phyloP scores from a whole-genome alignment of 805 yeast genomes.

The Saturnispora diversa region DNA sequence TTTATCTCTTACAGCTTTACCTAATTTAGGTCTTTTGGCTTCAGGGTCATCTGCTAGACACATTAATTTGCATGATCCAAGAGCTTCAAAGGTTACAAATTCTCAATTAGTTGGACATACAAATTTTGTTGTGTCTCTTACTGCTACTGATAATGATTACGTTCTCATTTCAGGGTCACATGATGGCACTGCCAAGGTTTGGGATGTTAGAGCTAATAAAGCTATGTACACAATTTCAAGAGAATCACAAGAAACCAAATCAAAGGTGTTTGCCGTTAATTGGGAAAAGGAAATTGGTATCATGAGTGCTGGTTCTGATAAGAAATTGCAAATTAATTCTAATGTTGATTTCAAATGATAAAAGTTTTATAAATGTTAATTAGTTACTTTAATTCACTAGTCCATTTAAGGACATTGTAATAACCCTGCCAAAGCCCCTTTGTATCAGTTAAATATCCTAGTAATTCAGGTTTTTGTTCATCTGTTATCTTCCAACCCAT shows the following conservation, averaged over 20 bases:
- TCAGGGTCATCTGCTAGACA: conserved; percentile 99
- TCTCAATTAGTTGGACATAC: conserved; percentile 80
- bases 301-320: conserved; percentile 90
- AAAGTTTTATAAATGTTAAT: no score
- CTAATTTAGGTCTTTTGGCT: conserved; percentile 62
- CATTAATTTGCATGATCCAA: conserved; percentile 87
- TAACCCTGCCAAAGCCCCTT: conserved; percentile 70
- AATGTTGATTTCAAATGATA: conserved; percentile 25
- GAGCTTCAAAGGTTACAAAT: conserved; percentile 59
- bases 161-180: conserved; percentile 87
- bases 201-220: conserved; percentile 88
- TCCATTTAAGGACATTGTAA: conserved; percentile 60
- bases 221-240: conserved; percentile 78
- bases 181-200: conserved; percentile 89
- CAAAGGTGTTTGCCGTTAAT: conserved; percentile 76
- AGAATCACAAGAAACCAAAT: conserved; percentile 45
- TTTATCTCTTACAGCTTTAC: conserved; percentile 63
- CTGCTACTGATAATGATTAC: conserved; percentile 70
- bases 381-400: conserved; percentile 23
- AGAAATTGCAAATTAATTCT: conserved; percentile 75
- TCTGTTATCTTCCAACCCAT: conserved; percentile 58
- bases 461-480: conserved; percentile 31
- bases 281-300: conserved; percentile 81
- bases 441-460: conserved; percentile 61
- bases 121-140: conserved; percentile 78